Evolutionary conservation across 1,139 yeast genomes (phyloP).

Genomic region (Suhomyces bolitotheri): DNA sequence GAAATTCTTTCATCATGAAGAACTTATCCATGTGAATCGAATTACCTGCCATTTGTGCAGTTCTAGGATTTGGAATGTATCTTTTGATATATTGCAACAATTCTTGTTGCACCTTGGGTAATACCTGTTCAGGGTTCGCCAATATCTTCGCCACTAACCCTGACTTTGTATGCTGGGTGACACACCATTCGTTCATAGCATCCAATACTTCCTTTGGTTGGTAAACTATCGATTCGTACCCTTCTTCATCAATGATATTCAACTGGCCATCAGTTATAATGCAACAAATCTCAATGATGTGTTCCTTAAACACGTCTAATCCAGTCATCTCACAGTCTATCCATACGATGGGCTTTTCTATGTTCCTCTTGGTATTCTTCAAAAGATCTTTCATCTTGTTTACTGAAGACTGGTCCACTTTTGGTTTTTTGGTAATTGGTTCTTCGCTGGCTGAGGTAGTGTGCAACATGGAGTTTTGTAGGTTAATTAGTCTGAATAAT

Average conservation of each 20-base stretch:
- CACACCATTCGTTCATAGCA: constrained; percentile 84
- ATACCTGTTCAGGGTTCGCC: constrained; percentile 51
- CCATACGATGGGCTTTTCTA: constrained; percentile 59
- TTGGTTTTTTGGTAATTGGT: constrained; percentile 6
- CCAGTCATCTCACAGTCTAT: constrained; percentile 92
- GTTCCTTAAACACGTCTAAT: constrained; percentile 65
- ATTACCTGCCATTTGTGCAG: constrained; percentile 84
- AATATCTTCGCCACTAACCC: constrained; percentile 78
- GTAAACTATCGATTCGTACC: constrained; percentile 81
- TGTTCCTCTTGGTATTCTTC: constrained; percentile 5
- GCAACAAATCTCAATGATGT: constrained; percentile 90
- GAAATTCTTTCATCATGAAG: constrained; percentile 83
- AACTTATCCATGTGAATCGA: constrained; percentile 89
- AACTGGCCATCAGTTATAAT: constrained; percentile 81
- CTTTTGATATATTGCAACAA: constrained; percentile 60
- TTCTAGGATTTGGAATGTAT: constrained; percentile 52
- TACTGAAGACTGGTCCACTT: constrained; percentile 2
- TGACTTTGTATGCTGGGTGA: constrained; percentile 69
- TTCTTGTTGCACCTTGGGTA: constrained; percentile 62
- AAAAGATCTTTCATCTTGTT: constrained; percentile 8
- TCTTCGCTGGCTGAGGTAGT: not conserved
- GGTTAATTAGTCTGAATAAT: no score
- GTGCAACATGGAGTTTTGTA: not conserved
- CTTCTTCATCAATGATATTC: constrained; percentile 62
- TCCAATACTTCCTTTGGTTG: constrained; percentile 65